phyloP scores from a whole-genome alignment of 176 grass and related monocot genomes.

The Panicum miliaceum region DNA sequence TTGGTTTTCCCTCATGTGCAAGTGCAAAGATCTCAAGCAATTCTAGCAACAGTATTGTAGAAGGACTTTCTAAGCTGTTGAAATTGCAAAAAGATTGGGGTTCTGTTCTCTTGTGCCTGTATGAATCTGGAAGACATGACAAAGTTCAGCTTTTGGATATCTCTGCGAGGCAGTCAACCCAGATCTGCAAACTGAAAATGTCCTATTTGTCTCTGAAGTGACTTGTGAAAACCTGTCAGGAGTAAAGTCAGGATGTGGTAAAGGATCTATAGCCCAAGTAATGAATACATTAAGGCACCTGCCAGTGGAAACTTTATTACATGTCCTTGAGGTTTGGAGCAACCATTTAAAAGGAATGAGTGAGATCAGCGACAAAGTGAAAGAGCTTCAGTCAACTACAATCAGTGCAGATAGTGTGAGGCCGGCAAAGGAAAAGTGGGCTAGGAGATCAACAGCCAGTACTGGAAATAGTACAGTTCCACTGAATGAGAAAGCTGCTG shows the following conservation, averaged over 20 bases:
- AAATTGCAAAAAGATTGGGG: conserved; percentile 68
- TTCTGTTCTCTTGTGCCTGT: conserved; percentile 86
- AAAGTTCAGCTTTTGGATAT: conserved; percentile 87
- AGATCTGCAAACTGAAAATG: conserved; percentile 41
- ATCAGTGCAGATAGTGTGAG: conserved; percentile 41
- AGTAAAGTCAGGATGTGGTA: conserved; percentile 44
- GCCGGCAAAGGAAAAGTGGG: conserved; percentile 53
- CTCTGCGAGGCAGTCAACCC: conserved; percentile 77
- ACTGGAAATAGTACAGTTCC: neutral
- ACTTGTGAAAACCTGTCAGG: conserved; percentile 38
- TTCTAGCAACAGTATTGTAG: conserved; percentile 40
- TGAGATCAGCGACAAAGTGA: conserved; percentile 73
- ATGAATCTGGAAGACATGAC: conserved; percentile 73
- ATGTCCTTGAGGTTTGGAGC: conserved; percentile 70
- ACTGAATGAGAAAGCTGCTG: neutral
- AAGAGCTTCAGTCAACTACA: conserved; percentile 71
- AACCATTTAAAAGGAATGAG: conserved; percentile 60
- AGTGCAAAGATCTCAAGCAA: conserved; percentile 57
- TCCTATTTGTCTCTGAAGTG: conserved; percentile 31
- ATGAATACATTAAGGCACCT: conserved; percentile 71
- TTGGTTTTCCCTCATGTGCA: conserved; percentile 72
- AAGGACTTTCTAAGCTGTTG: conserved; percentile 63
- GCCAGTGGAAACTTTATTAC: conserved; percentile 60
- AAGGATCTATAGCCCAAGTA: conserved; percentile 60
- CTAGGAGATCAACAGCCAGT: conserved; percentile 9